Conservation (phyloP, 768 basidiomycete genomes). For the Chlorophyllum brunneum region DNA sequence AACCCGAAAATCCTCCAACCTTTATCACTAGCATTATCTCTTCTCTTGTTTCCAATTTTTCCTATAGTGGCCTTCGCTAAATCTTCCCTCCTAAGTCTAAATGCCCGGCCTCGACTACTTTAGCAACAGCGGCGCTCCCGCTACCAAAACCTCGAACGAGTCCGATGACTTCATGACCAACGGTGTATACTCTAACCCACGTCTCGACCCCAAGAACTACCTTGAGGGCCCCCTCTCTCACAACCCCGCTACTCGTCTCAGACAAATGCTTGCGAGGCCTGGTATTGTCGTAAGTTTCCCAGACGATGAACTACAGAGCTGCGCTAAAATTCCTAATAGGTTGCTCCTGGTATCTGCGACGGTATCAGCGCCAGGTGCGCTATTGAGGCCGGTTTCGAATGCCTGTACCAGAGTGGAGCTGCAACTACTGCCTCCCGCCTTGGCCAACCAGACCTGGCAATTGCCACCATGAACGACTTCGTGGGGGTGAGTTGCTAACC, state of each 20-base stretch:
- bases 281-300: constrained; percentile 57
- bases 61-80: too few species aligned
- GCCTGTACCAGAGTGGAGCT: constrained; percentile 75
- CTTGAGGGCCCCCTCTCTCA: constrained; percentile 60
- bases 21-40: too few species aligned
- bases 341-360: constrained; percentile 70
- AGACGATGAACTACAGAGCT: not conserved
- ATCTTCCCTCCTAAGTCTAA: not conserved
- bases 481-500: constrained; percentile 40
- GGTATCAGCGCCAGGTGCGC: constrained; percentile 73
- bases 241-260: constrained; percentile 63
- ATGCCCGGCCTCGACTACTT: constrained; percentile 12
- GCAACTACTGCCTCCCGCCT: constrained; percentile 76
- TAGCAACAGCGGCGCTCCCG: not conserved
- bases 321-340: constrained; percentile 25
- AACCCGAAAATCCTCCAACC: not conserved
- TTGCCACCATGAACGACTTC: constrained; percentile 75
- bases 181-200: constrained; percentile 55
- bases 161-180: constrained; percentile 1
- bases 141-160: not conserved
- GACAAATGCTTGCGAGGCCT: constrained; percentile 59
- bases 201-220: constrained; percentile 64
- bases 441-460: constrained; percentile 71
- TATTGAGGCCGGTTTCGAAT: constrained; percentile 71
- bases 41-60: not conserved